Conservation (phyloP, 2,329 filamentous ascomycete genomes). For the Monosporascus sp. region DNA sequence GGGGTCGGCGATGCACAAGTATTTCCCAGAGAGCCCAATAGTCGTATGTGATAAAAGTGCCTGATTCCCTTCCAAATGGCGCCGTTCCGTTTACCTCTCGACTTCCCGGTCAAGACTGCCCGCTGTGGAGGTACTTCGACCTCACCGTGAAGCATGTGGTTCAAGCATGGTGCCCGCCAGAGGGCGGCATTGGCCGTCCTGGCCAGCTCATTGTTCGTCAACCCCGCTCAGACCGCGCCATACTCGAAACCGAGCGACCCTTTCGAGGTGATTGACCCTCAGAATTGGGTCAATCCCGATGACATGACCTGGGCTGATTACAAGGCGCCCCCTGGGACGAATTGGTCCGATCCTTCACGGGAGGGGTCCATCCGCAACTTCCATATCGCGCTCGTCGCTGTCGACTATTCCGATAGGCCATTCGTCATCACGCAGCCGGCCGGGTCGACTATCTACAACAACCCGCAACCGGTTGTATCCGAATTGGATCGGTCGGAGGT, state of each 20-base stretch:
- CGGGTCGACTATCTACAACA: conserved; percentile 44
- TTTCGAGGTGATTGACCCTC: conserved; percentile 44
- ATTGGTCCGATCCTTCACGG: conserved; percentile 39
- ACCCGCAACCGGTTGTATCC: conserved; percentile 39
- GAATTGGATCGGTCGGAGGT: conserved; percentile 39
- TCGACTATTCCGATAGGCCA: conserved; percentile 44
- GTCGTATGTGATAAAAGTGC: no score
- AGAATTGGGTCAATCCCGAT: conserved; percentile 48
- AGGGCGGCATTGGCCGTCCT: conserved; percentile 11
- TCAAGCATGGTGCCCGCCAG: conserved; percentile 4
- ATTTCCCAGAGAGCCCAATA: no score
- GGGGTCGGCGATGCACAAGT: no score
- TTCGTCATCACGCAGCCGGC: conserved; percentile 42
- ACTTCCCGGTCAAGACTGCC: neutral
- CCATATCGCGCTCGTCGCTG: conserved; percentile 48
- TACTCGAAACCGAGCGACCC: conserved; percentile 26
- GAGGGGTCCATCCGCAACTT: conserved; percentile 45
- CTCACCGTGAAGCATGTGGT: conserved; percentile 11
- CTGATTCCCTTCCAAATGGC: neutral
- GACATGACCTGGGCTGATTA: conserved; percentile 50
- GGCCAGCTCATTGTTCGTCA: conserved; percentile 8
- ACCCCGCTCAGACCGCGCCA: conserved; percentile 12
- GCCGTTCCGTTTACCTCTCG: neutral
- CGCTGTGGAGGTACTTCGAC: neutral
- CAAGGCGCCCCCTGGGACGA: conserved; percentile 38